Evolutionary conservation across 2,329 filamentous ascomycete species (phyloP).

Genomic region (Colletotrichum sp.): DNA sequence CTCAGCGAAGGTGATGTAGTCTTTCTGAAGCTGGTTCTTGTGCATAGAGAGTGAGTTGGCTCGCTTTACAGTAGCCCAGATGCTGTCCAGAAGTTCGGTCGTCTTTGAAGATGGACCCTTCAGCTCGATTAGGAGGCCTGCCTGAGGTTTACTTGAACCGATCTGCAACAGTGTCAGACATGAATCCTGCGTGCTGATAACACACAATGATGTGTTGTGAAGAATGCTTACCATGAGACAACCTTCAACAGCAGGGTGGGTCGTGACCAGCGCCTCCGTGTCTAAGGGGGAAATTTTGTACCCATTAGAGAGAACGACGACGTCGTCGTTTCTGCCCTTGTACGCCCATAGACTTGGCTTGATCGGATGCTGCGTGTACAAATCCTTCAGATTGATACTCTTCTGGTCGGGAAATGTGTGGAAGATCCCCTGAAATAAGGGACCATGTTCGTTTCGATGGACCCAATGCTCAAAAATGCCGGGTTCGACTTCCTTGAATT

Average conservation of each 20-base stretch:
- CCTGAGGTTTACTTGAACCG: not conserved
- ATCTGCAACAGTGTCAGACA: not conserved
- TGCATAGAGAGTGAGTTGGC: not conserved
- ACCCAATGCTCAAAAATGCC: not conserved
- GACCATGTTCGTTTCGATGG: not conserved
- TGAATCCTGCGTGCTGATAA: not conserved
- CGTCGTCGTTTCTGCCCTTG: not conserved
- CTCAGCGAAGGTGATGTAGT: not conserved
- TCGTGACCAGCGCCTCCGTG: not conserved
- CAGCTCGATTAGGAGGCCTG: not conserved
- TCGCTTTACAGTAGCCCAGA: not conserved
- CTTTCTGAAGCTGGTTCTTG: not conserved
- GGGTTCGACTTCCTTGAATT: not conserved
- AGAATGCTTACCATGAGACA: not conserved
- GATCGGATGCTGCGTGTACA: not conserved
- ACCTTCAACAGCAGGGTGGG: not conserved
- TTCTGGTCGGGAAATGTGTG: not conserved
- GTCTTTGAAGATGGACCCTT: not conserved
- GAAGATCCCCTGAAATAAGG: not conserved
- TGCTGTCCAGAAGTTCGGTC: not conserved
- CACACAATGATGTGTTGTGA: accelerated
- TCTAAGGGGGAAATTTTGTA: not conserved
- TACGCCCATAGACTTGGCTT: not conserved
- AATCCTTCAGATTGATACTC: not conserved
- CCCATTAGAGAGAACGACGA: not conserved